A percentile compares a stretch with the other conserved stretches of the same genome.
Evolutionary conservation across 345 rosid species (phyloP).

Genomic region (Gossypium rotundifolium): DNA sequence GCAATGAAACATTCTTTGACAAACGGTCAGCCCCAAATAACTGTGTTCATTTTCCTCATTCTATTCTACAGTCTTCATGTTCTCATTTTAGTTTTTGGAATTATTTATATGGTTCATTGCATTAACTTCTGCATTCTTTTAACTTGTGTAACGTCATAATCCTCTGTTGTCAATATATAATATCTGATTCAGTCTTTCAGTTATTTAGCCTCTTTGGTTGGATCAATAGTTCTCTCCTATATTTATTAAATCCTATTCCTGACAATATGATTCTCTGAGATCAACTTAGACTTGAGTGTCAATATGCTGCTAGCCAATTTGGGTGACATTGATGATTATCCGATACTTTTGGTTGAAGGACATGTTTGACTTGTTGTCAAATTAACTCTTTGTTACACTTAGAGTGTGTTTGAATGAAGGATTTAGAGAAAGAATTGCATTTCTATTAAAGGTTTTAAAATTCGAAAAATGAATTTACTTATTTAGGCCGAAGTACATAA

Average conservation of each 20-base stretch:
- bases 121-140: not conserved
- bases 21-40: slow-evolving; percentile 37
- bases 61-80: not conserved
- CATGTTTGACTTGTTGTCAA: not conserved
- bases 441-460: no score
- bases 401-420: no score
- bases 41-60: not conserved
- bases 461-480: no score
- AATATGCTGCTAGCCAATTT: not conserved
- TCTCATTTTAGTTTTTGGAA: not conserved
- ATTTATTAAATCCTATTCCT: not conserved
- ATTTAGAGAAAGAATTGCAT: no score
- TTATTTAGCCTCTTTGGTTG: not conserved
- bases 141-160: not conserved
- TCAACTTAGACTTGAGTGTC: not conserved
- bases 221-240: not conserved
- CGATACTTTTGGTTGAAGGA: not conserved
- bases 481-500: no score
- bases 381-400: not conserved
- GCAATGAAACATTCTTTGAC: not conserved
- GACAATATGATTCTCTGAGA: not conserved
- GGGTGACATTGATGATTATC: not conserved
- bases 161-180: not conserved
- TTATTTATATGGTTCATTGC: not conserved
- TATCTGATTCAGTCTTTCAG: not conserved